Base-by-base conservation (phyloP, 805 yeast species). In the Saccharomyces jurei region DNA sequence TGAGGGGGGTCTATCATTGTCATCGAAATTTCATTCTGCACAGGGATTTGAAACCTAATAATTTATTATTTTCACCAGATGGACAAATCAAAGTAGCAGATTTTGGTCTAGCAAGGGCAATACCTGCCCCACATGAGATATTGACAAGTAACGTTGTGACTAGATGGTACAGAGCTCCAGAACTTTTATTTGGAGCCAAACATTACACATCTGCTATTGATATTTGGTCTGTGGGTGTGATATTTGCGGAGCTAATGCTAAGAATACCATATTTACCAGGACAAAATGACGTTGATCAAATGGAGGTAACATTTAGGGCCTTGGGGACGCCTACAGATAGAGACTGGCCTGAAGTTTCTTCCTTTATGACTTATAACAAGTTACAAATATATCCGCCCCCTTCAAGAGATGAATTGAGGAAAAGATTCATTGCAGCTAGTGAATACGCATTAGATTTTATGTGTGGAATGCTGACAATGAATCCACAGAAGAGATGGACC, bases 141-240 rank as follows among this genome's bases (percentile, higher is more conserved):
- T 74, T 94, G 68, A 88, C 98, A 0, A 87, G 96, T 1, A 92
- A 91, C 58, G 99, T 94, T 3, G 99, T 94, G 1, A 94, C 99
- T 2, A 74, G 98, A 56, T 94, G 99, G 99, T 94, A 94, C 70
- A 75, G 98, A 53, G 96, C 98, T 0, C 99, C 99, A 0, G 99
- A 94, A 64, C 74, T 94, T 49, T 73, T 94, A 26, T 81, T 92
- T 57, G 97, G 97, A 0, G 86, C 97, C 0, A 79, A 85, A 50
- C 94, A 89, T 68, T 94, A 94, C 64, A 86, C 96, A 0, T 85
- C 84, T 1, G 95, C 95, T 0, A 81, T 94, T 3, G 99, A 94
- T 71, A 74, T 90, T 11, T 94, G 99, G 99, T 92, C 98, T 0
- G 87, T 91, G 4, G 99, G 99, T 1, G 82, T 90, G 41, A 92